Percentiles rank a stretch among this genome's conserved stretches.
phyloP scores from a whole-genome alignment of 1,139 yeast species.

The Taphrina communis region DNA sequence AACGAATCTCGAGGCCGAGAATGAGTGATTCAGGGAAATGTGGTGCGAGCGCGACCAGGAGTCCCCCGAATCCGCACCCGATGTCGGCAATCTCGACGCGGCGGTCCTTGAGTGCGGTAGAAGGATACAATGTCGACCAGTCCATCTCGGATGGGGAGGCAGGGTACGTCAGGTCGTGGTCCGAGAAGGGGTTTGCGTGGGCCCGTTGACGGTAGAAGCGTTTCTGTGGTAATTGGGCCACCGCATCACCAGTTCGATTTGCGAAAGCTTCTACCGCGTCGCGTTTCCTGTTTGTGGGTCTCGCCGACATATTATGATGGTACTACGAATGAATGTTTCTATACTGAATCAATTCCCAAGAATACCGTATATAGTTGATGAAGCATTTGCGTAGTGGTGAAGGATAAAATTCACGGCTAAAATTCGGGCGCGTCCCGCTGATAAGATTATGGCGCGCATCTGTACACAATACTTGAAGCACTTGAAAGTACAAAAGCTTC shows the following conservation, averaged over 20 bases:
- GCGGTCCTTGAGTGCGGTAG: conserved; percentile 51
- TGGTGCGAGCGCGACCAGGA: conserved; percentile 78
- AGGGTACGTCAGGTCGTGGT: conserved; percentile 90
- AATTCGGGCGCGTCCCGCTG: conserved; percentile 2
- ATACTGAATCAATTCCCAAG: too few species aligned
- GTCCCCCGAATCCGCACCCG: conserved; percentile 98
- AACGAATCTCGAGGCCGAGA: conserved; percentile 76
- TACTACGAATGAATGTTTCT: too few species aligned
- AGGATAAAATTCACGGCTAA: background rate
- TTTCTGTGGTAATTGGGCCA: conserved; percentile 56
- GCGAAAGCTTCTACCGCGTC: conserved; percentile 36
- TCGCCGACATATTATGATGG: background rate
- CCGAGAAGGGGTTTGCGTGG: conserved; percentile 96
- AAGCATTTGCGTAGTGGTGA: background rate
- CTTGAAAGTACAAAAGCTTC: too few species aligned
- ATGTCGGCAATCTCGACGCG: conserved; percentile 90
- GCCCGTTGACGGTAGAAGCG: conserved; percentile 95
- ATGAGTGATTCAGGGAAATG: conserved; percentile 73
- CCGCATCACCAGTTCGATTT: conserved; percentile 22
- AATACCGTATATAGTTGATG: too few species aligned
- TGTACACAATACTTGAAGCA: background rate
- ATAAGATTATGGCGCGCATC: conserved; percentile 11
- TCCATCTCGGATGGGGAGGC: conserved; percentile 79
- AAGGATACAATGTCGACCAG: conserved; percentile 80
- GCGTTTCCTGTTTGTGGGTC: conserved; percentile 9